Conservation (phyloP, 2,329 filamentous ascomycete genomes). For the Fusarium robinianum region DNA sequence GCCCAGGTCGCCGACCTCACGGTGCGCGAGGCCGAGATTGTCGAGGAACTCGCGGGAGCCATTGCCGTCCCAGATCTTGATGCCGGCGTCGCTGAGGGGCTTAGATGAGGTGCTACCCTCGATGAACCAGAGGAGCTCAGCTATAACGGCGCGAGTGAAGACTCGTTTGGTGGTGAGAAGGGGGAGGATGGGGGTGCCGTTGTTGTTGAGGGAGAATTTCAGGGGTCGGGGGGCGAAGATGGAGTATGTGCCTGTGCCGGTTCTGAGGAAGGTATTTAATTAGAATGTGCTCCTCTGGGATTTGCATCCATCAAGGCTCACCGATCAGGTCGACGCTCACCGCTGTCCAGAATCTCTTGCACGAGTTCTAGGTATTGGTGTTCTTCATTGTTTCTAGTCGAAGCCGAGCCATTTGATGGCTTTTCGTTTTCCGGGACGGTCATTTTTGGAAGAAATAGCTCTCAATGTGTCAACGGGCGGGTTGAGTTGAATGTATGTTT, state of each 20-base stretch:
- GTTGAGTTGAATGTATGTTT: not conserved
- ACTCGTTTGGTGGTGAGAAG: constrained; percentile 98
- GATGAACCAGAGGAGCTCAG: constrained; percentile 96
- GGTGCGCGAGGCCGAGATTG: constrained; percentile 76
- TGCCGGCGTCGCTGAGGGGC: constrained; percentile 74
- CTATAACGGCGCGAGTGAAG: constrained; percentile 86
- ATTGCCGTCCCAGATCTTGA: constrained; percentile 99
- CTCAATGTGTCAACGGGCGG: too few species aligned
- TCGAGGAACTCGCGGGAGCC: constrained; percentile 90
- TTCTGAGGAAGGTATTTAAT: constrained; percentile 56
- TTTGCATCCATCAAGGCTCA: constrained; percentile 41
- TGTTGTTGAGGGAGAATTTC: constrained; percentile 78
- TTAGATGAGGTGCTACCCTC: constrained; percentile 79
- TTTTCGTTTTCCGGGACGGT: constrained; percentile 22
- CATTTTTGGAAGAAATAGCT: constrained; percentile 20
- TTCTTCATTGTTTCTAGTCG: constrained; percentile 70
- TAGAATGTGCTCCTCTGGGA: not conserved
- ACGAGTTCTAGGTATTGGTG: constrained; percentile 92
- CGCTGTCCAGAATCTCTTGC: constrained; percentile 76
- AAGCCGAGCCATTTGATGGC: constrained; percentile 18
- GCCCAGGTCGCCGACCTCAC: constrained; percentile 85
- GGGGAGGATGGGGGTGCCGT: constrained; percentile 71
- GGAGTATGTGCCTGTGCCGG: constrained; percentile 89
- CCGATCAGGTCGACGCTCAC: constrained; percentile 90
- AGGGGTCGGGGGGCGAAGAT: constrained; percentile 86